phyloP scores from a whole-genome alignment of 106 monocot genomes.

The Allium fistulosum region DNA sequence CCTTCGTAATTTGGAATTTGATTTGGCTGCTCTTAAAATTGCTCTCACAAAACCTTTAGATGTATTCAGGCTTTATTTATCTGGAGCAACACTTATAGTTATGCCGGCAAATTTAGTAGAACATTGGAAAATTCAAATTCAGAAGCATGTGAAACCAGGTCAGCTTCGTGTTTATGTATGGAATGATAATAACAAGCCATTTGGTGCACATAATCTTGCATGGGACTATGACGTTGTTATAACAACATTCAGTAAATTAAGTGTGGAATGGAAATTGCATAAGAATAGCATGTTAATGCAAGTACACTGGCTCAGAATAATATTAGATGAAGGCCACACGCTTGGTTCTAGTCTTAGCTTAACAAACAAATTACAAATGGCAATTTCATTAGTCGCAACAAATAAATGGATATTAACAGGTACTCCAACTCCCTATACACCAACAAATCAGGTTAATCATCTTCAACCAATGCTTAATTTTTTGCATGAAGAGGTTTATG shows the following conservation, averaged over 20 bases:
- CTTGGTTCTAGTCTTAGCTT: slow-evolving; percentile 86
- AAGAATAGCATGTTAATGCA: slow-evolving; percentile 80
- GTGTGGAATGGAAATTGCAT: slow-evolving; percentile 77
- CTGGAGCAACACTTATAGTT: slow-evolving; percentile 77
- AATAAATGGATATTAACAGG: slow-evolving; percentile 97
- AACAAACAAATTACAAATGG: slow-evolving; percentile 96
- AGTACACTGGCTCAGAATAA: slow-evolving; percentile 87
- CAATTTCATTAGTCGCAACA: slow-evolving; percentile 69
- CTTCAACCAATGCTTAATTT: slow-evolving; percentile 96
- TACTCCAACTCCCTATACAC: slow-evolving; percentile 94
- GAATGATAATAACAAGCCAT: slow-evolving; percentile 55
- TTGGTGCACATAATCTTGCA: slow-evolving; percentile 64
- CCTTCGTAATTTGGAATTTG: slow-evolving; percentile 85
- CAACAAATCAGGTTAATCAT: slow-evolving; percentile 80
- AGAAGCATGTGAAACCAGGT: slow-evolving; percentile 60
- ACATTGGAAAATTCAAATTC: slow-evolving; percentile 91
- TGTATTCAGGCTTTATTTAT: slow-evolving; percentile 62
- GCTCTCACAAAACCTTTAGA: slow-evolving; percentile 79
- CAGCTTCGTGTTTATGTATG: slow-evolving; percentile 65
- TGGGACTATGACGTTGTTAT: slow-evolving; percentile 99
- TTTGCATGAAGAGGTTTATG: slow-evolving; percentile 93
- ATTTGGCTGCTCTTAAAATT: slow-evolving; percentile 61
- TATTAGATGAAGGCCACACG: slow-evolving; percentile 97
- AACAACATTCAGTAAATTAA: slow-evolving; percentile 86
- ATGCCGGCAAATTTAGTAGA: slow-evolving; percentile 93